Base-by-base conservation (phyloP, 345 rosid genomes). In the Aquilaria yunnanensis region DNA sequence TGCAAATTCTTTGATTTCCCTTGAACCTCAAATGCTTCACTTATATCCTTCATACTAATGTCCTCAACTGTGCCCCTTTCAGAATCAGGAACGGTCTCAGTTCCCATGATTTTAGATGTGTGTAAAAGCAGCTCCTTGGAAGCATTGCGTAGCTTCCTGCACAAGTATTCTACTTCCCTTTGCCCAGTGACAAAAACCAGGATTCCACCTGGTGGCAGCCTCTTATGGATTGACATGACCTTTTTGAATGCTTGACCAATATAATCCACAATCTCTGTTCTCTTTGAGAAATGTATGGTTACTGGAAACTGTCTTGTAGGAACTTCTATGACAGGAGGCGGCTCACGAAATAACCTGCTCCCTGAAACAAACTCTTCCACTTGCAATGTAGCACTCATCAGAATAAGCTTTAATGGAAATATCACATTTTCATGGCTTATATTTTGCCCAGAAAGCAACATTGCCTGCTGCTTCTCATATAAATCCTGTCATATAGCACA, bases 111-210 rank as follows among this genome's bases (percentile, higher is more conserved):
- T 60, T 56, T 54, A 60, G 67, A 60, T 62, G 75, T 51, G 63
- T 65, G 77, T 34, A 57, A 55, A 31, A 65, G 67, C 63, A 80
- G 60, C 51, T 90, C 77, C 57, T 57, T 75, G 41, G 97, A 87
- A 71, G 91, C 85, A 67, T 73, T 87, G 16, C 62, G 69, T 49
- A 92, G 70, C 76, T 80, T 87, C 68, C 65, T 72, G 65, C 98
- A 92, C 54, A 89, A 78, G 74, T 78, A 75, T 53, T 89, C 96
- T 33, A 92, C 97, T 73, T 92, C 98, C 78, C 97, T 84, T 79
- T 87, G 96, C 61, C 98, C 97, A 0, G 97, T 92, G 63, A 92
- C 96, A 75, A 89, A 92, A 58, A 89, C 90, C 55, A 92, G 97
- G 72, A 92, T 70, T 62, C 97, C 98, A 49, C 97, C 98, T 65